Percentiles rank a stretch among this genome's conserved stretches.
phyloP scores from a whole-genome alignment of 2,329 filamentous ascomycete species.

The Aspergillus novoparasiticus region DNA sequence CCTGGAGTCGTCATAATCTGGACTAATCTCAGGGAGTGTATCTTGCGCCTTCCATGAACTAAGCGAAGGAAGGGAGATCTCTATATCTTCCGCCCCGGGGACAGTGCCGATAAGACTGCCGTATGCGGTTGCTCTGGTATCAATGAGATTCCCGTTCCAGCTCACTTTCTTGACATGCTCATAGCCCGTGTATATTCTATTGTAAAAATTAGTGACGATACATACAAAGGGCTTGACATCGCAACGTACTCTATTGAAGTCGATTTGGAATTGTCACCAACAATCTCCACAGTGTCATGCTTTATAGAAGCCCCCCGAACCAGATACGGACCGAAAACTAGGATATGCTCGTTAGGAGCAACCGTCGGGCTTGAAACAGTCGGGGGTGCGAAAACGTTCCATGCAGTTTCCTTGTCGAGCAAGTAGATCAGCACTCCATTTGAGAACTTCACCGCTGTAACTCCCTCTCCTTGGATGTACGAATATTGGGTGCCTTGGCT shows the following conservation, averaged over 20 bases:
- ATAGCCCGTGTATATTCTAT: slow-evolving; percentile 45
- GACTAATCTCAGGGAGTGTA: slow-evolving; percentile 52
- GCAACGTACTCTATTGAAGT: slow-evolving; percentile 43
- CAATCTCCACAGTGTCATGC: slow-evolving; percentile 37
- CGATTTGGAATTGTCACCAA: slow-evolving; percentile 45
- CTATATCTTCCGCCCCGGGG: slow-evolving; percentile 41
- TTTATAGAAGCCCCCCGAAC: slow-evolving; percentile 45
- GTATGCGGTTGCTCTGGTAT: slow-evolving; percentile 45
- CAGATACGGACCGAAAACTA: slow-evolving; percentile 50
- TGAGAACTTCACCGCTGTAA: slow-evolving; percentile 52
- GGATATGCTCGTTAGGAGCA: slow-evolving; percentile 49
- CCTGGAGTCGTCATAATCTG: slow-evolving; percentile 53
- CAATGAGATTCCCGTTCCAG: slow-evolving; percentile 49
- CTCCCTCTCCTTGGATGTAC: slow-evolving; percentile 52
- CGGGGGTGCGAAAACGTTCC: slow-evolving; percentile 59
- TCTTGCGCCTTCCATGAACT: slow-evolving; percentile 53
- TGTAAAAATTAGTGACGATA: slow-evolving; percentile 6
- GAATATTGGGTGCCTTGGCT: slow-evolving; percentile 40
- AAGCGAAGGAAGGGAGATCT: slow-evolving; percentile 49
- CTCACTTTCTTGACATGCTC: slow-evolving; percentile 43
- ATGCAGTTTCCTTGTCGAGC: slow-evolving; percentile 56
- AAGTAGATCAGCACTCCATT: slow-evolving; percentile 56
- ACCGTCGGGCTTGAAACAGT: slow-evolving; percentile 51
- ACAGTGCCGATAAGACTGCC: slow-evolving; percentile 48
- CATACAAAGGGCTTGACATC: not conserved